Conservation (phyloP, 2,329 filamentous ascomycete genomes). For the Penicillium rolfsii region DNA sequence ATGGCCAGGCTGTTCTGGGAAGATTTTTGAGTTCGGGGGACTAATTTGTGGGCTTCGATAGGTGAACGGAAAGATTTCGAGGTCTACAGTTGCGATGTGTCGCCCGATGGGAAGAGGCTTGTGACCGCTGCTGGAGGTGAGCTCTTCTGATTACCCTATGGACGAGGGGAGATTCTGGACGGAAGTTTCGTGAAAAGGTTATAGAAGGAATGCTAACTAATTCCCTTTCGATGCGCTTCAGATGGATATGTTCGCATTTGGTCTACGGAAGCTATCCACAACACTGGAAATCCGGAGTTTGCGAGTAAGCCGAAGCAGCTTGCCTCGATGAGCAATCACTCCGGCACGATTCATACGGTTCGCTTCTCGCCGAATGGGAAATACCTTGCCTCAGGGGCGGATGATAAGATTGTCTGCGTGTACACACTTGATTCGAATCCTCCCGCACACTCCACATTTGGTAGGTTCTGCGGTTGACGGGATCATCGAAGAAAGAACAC, state of each 20-base stretch:
- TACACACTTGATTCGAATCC: constrained; percentile 86
- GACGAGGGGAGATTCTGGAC: background rate
- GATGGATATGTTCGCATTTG: constrained; percentile 97
- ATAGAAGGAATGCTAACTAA: constrained; percentile 15
- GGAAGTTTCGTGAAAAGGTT: background rate
- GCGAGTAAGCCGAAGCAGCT: constrained; percentile 82
- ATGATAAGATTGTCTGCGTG: constrained; percentile 98
- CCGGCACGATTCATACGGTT: constrained; percentile 94
- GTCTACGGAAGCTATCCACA: constrained; percentile 93
- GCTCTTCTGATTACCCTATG: constrained; percentile 31
- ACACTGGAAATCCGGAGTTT: constrained; percentile 72
- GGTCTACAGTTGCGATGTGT: constrained; percentile 97
- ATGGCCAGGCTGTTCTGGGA: background rate
- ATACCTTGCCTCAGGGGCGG: constrained; percentile 93
- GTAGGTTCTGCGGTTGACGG: constrained; percentile 51
- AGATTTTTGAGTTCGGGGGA: background rate
- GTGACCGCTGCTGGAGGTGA: constrained; percentile 91
- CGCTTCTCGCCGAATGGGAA: constrained; percentile 94
- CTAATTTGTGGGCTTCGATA: constrained; percentile 41
- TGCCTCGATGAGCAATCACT: constrained; percentile 97
- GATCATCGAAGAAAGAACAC: constrained; percentile 8
- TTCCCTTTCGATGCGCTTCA: constrained; percentile 35
- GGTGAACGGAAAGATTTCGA: constrained; percentile 98
- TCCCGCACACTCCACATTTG: constrained; percentile 77
- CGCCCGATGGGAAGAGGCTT: constrained; percentile 86